A percentile compares a stretch with the other conserved stretches of the same genome.
Conservation (phyloP, 2,329 filamentous ascomycete genomes). For the Clarireedia monteithiana region DNA sequence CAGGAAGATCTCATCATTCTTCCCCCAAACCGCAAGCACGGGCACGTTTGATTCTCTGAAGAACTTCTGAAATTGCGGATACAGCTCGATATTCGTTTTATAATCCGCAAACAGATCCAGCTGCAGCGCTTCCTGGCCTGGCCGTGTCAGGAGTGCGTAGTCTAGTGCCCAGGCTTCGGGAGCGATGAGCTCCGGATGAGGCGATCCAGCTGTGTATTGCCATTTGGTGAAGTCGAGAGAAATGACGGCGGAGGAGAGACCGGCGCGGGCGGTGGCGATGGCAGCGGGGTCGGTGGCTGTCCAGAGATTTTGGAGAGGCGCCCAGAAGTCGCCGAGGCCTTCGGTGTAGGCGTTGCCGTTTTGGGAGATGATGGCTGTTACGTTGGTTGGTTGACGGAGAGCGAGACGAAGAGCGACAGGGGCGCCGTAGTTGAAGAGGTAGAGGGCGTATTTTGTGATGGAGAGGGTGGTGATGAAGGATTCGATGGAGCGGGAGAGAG, state of each 20-base stretch:
- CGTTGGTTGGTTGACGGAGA: conserved; percentile 37
- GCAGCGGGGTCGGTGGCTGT: conserved; percentile 6
- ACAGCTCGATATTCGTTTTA: conserved; percentile 43
- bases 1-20: conserved; percentile 45
- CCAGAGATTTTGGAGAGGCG: conserved; percentile 18
- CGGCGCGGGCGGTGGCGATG: conserved; percentile 10
- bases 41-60: conserved; percentile 43
- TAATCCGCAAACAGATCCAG: conserved; percentile 52
- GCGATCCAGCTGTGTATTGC: conserved; percentile 20
- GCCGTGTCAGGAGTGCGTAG: conserved; percentile 41
- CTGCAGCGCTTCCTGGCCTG: conserved; percentile 44
- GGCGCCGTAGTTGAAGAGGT: conserved; percentile 57
- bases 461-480: conserved; percentile 41
- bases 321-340: conserved; percentile 37
- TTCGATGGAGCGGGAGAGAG: conserved; percentile 39
- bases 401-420: conserved; percentile 47
- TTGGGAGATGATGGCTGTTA: conserved; percentile 48
- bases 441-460: conserved; percentile 43
- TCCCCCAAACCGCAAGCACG: conserved; percentile 50
- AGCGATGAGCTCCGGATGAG: conserved; percentile 8
- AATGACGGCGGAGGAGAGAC: conserved; percentile 2
- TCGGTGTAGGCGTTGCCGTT: conserved; percentile 55
- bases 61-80: conserved; percentile 48
- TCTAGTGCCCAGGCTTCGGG: conserved; percentile 37
- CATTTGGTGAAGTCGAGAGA: conserved; percentile 18